Percentiles rank a stretch among this genome's conserved stretches.
Evolutionary conservation across 2,329 filamentous ascomycete genomes (phyloP).

Genomic region (Beauveria medogensis): DNA sequence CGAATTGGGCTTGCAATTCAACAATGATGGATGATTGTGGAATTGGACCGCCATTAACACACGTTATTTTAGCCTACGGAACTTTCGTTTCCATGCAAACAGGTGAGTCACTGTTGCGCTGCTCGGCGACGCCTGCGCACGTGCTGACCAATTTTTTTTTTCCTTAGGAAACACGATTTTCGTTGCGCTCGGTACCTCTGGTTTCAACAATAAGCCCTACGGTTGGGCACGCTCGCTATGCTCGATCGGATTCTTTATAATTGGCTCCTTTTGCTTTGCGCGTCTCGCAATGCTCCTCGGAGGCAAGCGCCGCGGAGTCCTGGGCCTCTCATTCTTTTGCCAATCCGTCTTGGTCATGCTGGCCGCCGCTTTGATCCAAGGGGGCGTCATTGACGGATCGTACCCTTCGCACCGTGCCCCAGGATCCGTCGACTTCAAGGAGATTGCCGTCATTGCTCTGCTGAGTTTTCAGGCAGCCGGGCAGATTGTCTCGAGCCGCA

Average conservation of each 20-base stretch:
- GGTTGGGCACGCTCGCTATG: conserved; percentile 42
- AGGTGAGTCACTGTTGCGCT: conserved; percentile 12
- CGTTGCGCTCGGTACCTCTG: conserved; percentile 49
- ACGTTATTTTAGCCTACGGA: conserved; percentile 18
- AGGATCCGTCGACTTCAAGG: conserved; percentile 18
- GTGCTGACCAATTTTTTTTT: background rate
- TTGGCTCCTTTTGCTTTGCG: conserved; percentile 41
- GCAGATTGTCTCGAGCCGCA: conserved; percentile 42
- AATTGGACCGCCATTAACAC: background rate
- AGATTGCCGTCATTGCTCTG: conserved; percentile 35
- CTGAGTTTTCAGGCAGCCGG: conserved; percentile 47
- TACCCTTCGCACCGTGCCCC: conserved; percentile 8
- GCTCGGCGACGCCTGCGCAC: background rate
- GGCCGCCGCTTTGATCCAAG: conserved; percentile 44
- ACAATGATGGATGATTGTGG: background rate
- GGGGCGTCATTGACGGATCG: conserved; percentile 21
- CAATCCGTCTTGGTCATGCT: conserved; percentile 44
- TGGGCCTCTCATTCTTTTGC: conserved; percentile 41
- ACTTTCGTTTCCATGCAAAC: conserved; percentile 36
- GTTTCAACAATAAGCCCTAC: conserved; percentile 38
- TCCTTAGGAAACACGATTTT: conserved; percentile 51
- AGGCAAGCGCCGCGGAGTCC: conserved; percentile 31
- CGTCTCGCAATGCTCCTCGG: conserved; percentile 22
- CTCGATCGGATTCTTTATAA: conserved; percentile 45
- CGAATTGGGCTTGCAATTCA: background rate